Evolutionary conservation across 2,329 filamentous ascomycete genomes (phyloP), one percentile per base, ranked within the genome.

Genomic region (Arthroderma uncinatum): DNA sequence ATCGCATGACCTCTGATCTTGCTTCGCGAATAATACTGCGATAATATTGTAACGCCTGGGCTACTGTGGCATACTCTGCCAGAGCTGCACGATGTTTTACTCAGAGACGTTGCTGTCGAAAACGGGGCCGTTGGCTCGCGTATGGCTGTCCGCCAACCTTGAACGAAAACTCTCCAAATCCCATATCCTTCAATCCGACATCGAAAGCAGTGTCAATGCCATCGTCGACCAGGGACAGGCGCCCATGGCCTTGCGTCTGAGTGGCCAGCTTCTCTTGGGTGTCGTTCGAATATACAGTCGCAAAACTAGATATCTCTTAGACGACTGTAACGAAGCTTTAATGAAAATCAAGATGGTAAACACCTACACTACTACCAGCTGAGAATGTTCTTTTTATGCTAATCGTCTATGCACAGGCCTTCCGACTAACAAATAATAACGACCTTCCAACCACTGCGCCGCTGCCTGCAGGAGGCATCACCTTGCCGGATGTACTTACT

Each of bases 131-230:
- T 76, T 98, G 79, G 93, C 93, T 75, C 89, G 90, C 70, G 91
- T 97, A 76, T 98, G 93, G 93, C 82, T 97, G 61, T 95, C 93
- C 33, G 90, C 93, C 77, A 98, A 97, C 74, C 80, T 97, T 63
- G 93, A 97, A 81, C 90, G 92, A 79, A 98, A 97, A 77, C 84
- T 98, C 60, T 95, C 91, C 65, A 98, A 98, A 76, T 90, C 89
- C 62, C 90, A 96, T 68, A 93, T 97, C 64, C 73, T 98, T 62
- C 89, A 95, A 70, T 92, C 91, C 59, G 94, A 95, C 75, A 87
- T 98, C 65, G 87, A 92, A 66, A 89, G 90, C 75, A 95, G 91
- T 73, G 91, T 98, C 63, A 87, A 89, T 71, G 89, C 90, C 64
- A 98, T 98, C 71, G 93, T 97, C 64, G 89, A 88, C 59, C 89